Evolutionary conservation across 202 grass and related monocot genomes (phyloP).

Genomic region (Alloteropsis angusta): DNA sequence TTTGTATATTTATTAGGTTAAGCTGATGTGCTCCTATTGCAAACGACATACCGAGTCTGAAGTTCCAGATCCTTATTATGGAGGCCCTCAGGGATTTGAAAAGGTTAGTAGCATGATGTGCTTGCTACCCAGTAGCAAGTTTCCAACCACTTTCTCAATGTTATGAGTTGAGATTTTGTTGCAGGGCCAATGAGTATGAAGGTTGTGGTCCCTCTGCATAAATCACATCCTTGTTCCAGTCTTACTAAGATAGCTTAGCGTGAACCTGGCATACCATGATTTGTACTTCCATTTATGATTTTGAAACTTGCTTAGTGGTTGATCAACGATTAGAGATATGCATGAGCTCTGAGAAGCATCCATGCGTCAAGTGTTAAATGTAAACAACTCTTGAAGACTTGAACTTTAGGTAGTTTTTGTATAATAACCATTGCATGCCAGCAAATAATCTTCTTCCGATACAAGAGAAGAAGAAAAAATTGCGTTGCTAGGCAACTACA

Average conservation of each 20-base stretch:
- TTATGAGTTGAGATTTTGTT: not conserved
- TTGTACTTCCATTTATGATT: not conserved
- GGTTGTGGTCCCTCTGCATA: not conserved
- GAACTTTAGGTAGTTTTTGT: not conserved
- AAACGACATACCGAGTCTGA: constrained; percentile 71
- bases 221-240: not conserved
- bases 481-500: too few relatives aligned
- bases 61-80: constrained; percentile 98
- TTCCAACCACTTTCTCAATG: not conserved
- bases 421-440: not conserved
- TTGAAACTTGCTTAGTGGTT: not conserved
- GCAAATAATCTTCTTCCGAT: too few relatives aligned
- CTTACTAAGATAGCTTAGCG: not conserved
- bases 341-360: not conserved
- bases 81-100: constrained; percentile 84
- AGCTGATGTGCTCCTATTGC: constrained; percentile 94
- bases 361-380: not conserved
- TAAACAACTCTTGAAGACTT: not conserved
- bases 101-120: constrained; percentile 38
- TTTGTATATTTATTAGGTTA: constrained; percentile 42
- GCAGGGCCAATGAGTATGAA: not conserved
- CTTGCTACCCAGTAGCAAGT: not conserved
- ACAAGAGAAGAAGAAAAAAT: too few relatives aligned
- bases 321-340: not conserved
- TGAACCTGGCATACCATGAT: not conserved